A percentile compares a stretch with the other conserved stretches of the same genome.
Conservation (phyloP, 2,329 filamentous ascomycete species). For the Moelleriella libera region DNA sequence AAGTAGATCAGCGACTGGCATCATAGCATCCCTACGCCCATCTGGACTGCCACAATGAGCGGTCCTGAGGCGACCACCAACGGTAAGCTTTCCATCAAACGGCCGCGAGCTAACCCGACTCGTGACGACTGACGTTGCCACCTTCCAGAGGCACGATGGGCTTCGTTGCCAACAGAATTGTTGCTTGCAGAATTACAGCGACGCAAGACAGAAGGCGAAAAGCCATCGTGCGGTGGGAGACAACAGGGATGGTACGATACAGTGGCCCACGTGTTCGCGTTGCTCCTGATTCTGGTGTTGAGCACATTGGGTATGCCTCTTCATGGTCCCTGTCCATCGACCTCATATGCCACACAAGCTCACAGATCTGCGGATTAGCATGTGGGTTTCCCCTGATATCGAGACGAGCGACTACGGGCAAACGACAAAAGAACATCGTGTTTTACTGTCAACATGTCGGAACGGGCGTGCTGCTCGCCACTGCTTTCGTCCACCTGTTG, state of each 20-base stretch:
- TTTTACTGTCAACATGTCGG: constrained; percentile 63
- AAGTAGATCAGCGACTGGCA: neutral
- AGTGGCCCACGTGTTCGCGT: constrained; percentile 49
- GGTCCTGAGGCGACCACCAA: constrained; percentile 7
- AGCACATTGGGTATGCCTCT: constrained; percentile 39
- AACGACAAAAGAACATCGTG: constrained; percentile 43
- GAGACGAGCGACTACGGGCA: constrained; percentile 40
- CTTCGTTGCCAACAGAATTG: constrained; percentile 35
- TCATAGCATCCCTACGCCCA: neutral
- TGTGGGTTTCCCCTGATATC: constrained; percentile 55
- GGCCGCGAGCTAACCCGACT: neutral
- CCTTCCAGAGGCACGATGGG: constrained; percentile 21
- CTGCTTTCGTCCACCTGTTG: constrained; percentile 67
- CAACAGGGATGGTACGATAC: constrained; percentile 48
- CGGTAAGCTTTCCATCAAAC: neutral
- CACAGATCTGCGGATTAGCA: constrained; percentile 21
- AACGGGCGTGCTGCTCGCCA: constrained; percentile 75
- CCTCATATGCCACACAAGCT: neutral
- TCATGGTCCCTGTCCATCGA: neutral
- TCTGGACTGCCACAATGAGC: constrained; percentile 5
- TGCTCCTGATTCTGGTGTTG: constrained; percentile 49
- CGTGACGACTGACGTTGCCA: neutral
- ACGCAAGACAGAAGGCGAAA: constrained; percentile 26
- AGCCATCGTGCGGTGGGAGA: constrained; percentile 38
- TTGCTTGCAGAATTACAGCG: constrained; percentile 38